These are phyloP conservation scores for Westerdykella sp. DNA, from an alignment of 2,329 filamentous ascomycete species.

Conservation along the genomic window DNA sequence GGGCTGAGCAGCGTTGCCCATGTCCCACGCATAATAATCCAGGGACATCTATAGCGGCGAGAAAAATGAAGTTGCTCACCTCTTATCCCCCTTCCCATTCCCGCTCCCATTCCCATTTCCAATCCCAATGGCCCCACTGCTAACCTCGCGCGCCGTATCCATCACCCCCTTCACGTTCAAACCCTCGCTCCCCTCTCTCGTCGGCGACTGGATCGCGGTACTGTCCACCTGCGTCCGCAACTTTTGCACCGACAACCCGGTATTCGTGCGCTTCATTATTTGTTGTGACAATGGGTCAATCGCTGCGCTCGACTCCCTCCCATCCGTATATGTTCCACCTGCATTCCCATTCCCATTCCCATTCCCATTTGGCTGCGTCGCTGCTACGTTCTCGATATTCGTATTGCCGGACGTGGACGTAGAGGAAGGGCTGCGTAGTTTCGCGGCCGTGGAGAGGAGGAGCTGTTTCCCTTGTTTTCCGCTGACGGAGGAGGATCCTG, in stretches of 20 bases:
- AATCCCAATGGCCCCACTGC: slow-evolving; percentile 1
- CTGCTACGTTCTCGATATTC: too few species aligned
- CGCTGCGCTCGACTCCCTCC: slow-evolving; percentile 32
- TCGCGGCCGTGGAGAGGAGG: slow-evolving; percentile 10
- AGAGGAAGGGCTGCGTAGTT: slow-evolving; percentile 21
- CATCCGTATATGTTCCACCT: slow-evolving; percentile 3
- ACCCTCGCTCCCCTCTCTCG: background rate
- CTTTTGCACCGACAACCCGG: slow-evolving; percentile 53
- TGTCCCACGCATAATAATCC: background rate
- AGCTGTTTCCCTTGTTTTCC: slow-evolving; percentile 11
- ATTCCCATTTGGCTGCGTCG: slow-evolving; percentile 12
- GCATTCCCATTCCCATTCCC: background rate
- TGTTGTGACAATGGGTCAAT: slow-evolving; percentile 65
- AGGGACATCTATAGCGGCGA: background rate
- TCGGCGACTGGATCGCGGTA: slow-evolving; percentile 21
- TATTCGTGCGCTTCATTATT: slow-evolving; percentile 61
- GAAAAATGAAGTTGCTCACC: slow-evolving; percentile 23
- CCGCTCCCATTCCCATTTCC: slow-evolving; percentile 3
- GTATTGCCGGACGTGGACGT: slow-evolving; percentile 9
- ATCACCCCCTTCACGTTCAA: slow-evolving; percentile 23
- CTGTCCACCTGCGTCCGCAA: slow-evolving; percentile 45
- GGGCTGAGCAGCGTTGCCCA: too few species aligned
- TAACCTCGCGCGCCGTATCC: slow-evolving; percentile 21
- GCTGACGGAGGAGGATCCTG: slow-evolving; percentile 13
- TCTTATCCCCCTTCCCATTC: slow-evolving; percentile 29